Conservation (phyloP, 2,329 filamentous ascomycete species). For the Macrophomina tecta region DNA sequence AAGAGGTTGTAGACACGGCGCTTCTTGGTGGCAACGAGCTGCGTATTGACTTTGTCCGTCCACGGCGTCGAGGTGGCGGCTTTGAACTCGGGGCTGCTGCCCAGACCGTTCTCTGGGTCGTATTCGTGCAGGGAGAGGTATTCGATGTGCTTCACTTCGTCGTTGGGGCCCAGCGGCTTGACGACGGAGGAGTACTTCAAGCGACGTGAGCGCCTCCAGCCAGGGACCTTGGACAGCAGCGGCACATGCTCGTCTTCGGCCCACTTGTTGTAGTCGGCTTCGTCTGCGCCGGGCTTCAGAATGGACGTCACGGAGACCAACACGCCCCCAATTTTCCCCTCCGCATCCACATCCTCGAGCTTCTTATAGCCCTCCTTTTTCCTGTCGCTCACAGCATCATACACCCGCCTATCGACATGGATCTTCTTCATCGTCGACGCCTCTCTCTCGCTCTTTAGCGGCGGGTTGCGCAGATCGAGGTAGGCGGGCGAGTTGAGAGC, state of each 20-base stretch:
- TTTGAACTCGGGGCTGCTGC: constrained; percentile 64
- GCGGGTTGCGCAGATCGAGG: constrained; percentile 65
- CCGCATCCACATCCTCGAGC: constrained; percentile 65
- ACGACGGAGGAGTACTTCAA: constrained; percentile 69
- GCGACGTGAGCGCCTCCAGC: constrained; percentile 76
- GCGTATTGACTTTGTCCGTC: constrained; percentile 63
- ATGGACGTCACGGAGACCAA: constrained; percentile 68
- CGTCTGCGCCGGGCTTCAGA: constrained; percentile 60
- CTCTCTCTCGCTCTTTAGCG: constrained; percentile 64
- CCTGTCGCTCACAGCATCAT: constrained; percentile 65
- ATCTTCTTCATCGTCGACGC: constrained; percentile 68
- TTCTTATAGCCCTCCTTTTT: constrained; percentile 64
- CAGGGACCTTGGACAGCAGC: constrained; percentile 74
- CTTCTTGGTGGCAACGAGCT: constrained; percentile 63
- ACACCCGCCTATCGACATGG: constrained; percentile 73
- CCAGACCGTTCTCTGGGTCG: constrained; percentile 68
- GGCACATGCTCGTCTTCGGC: constrained; percentile 75
- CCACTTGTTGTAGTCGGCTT: constrained; percentile 69
- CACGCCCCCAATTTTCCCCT: constrained; percentile 64
- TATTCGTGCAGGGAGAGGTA: constrained; percentile 75
- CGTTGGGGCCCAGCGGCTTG: constrained; percentile 49
- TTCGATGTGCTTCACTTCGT: constrained; percentile 53
- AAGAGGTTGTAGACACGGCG: constrained; percentile 73
- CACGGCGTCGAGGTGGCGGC: constrained; percentile 68
- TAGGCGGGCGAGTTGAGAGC: constrained; percentile 75